Evolutionary conservation across 495 filamentous ascomycete genomes (phyloP).

Genomic region (Daldinia caldariorum): DNA sequence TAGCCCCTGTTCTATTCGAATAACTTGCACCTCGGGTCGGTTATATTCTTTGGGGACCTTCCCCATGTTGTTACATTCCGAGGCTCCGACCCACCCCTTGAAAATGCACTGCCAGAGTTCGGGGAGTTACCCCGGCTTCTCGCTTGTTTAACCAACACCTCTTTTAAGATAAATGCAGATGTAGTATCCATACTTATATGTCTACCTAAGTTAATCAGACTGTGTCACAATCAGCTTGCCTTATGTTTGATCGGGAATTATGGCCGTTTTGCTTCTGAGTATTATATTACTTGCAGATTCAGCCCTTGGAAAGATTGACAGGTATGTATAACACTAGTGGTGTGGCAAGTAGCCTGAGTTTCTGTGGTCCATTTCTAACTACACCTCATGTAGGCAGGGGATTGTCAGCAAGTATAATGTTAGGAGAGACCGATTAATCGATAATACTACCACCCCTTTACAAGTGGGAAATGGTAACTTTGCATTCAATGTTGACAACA

Average conservation of each 20-base stretch:
- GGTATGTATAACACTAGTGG: slow-evolving; percentile 6
- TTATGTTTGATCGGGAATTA: slow-evolving; percentile 1
- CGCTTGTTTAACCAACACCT: background rate
- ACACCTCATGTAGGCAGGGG: slow-evolving; percentile 4
- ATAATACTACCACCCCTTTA: slow-evolving; percentile 55
- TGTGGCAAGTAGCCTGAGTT: too few relatives aligned
- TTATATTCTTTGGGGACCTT: slow-evolving; percentile 13
- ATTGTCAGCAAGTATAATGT: slow-evolving; percentile 33
- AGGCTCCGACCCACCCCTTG: background rate
- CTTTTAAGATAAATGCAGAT: slow-evolving; percentile 2
- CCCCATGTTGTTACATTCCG: background rate
- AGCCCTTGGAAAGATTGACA: slow-evolving; percentile 31
- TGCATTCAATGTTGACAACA: slow-evolving; percentile 64
- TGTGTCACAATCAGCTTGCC: background rate
- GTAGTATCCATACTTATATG: background rate
- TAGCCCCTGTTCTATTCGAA: slow-evolving; percentile 11
- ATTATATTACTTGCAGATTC: slow-evolving; percentile 12
- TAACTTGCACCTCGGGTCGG: slow-evolving; percentile 7
- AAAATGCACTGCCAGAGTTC: slow-evolving; percentile 5
- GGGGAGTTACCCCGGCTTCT: slow-evolving; percentile 27
- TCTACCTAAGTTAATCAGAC: background rate
- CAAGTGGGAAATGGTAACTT: slow-evolving; percentile 66
- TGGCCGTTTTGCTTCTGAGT: slow-evolving; percentile 17
- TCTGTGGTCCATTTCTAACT: slow-evolving; percentile 3
- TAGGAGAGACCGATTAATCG: slow-evolving; percentile 31